These are phyloP conservation scores for Tillandsia leiboldiana DNA, from an alignment of 176 grass and related monocot genomes.

Conservation along the genomic window DNA sequence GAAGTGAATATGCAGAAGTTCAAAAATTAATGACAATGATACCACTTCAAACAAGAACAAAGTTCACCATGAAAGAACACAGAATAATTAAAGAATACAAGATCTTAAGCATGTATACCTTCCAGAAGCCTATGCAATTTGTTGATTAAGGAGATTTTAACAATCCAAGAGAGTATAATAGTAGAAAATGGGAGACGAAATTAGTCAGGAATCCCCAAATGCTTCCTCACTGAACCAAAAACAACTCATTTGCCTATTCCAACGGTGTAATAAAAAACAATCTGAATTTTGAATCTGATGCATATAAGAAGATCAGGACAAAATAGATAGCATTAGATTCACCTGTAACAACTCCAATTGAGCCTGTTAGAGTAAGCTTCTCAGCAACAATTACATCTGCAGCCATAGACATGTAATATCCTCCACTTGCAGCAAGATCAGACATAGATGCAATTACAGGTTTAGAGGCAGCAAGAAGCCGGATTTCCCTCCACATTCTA, in stretches of 20 bases:
- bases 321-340: slow-evolving; percentile 16
- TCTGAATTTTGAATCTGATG: background rate
- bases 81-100: background rate
- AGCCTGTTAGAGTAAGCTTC: slow-evolving; percentile 90
- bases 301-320: slow-evolving; percentile 14
- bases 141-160: background rate
- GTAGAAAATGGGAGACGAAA: background rate
- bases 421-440: slow-evolving; percentile 92
- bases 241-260: too few relatives aligned
- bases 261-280: background rate
- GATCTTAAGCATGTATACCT: background rate
- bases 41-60: background rate
- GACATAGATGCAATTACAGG: slow-evolving; percentile 96
- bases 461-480: slow-evolving; percentile 70
- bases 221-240: background rate
- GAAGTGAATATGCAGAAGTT: background rate
- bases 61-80: slow-evolving; percentile 3
- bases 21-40: background rate
- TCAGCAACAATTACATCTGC: slow-evolving; percentile 82
- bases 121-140: background rate
- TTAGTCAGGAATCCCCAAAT: background rate
- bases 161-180: background rate
- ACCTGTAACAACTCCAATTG: slow-evolving; percentile 96
- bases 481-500: slow-evolving; percentile 99
- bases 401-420: slow-evolving; percentile 97